Evolutionary conservation across 345 rosid species (phyloP).

Genomic region (Xanthoceras sorbifolium): DNA sequence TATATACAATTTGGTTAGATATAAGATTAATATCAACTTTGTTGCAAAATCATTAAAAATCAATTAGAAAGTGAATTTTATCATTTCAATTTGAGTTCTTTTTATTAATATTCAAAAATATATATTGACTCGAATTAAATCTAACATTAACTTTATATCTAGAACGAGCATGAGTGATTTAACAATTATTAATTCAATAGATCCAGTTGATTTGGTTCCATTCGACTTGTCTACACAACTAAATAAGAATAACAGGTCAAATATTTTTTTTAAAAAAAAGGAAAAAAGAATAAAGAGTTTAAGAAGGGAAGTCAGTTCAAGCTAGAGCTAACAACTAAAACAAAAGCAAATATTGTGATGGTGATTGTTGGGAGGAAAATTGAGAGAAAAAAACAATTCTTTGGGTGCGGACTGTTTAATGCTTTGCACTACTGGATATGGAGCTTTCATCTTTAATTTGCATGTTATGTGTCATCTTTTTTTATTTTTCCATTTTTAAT

Average conservation of each 20-base stretch:
- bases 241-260: background rate
- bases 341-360: background rate
- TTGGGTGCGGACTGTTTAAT: background rate
- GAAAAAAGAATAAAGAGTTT: too few species aligned
- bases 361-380: background rate
- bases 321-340: background rate
- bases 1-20: too few species aligned
- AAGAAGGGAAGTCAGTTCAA: background rate
- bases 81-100: too few species aligned
- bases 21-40: too few species aligned
- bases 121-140: too few species aligned
- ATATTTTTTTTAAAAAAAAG: background rate
- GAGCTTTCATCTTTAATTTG: slow-evolving; percentile 12
- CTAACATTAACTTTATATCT: background rate
- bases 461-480: background rate
- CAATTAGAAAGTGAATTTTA: too few species aligned
- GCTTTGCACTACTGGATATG: background rate
- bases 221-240: background rate
- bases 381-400: background rate
- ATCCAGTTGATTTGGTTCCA: background rate
- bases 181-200: too few species aligned
- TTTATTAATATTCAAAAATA: too few species aligned
- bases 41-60: too few species aligned
- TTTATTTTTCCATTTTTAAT: background rate
- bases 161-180: background rate